phyloP scores from a whole-genome alignment of 176 grass and related monocot species.

The Canna indica region DNA sequence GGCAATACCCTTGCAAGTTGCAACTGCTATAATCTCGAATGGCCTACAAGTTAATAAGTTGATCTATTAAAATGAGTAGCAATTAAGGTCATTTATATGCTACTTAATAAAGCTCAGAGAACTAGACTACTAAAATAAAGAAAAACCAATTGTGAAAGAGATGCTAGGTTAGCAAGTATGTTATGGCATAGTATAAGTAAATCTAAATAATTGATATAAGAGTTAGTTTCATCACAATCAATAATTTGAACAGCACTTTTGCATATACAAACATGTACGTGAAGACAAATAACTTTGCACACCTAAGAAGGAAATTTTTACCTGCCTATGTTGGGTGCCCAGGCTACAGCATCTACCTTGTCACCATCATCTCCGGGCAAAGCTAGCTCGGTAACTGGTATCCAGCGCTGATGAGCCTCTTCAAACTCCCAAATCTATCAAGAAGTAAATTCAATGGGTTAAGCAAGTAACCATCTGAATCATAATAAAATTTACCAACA shows the following conservation, averaged over 20 bases:
- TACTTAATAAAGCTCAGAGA: not conserved
- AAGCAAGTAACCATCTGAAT: not conserved
- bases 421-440: constrained; percentile 90
- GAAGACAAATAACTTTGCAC: constrained; percentile 4
- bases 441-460: constrained; percentile 23
- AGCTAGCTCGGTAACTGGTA: constrained; percentile 64
- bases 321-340: constrained; percentile 96
- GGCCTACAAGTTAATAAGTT: constrained; percentile 36
- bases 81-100: not conserved
- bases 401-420: constrained; percentile 80
- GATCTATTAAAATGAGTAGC: not conserved
- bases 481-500: not conserved
- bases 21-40: constrained; percentile 82
- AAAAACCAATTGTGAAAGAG: too few relatives aligned
- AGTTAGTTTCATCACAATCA: not conserved
- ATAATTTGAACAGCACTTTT: not conserved
- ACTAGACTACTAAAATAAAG: not conserved
- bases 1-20: constrained; percentile 77
- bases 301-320: constrained; percentile 21
- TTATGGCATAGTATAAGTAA: not conserved
- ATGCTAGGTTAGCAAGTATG: not conserved
- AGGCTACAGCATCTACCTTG: constrained; percentile 63
- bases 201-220: not conserved
- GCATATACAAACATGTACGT: not conserved
- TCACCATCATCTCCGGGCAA: constrained; percentile 56